phyloP scores from a whole-genome alignment of 257 asterid species.

The Fraxinus anomala region DNA sequence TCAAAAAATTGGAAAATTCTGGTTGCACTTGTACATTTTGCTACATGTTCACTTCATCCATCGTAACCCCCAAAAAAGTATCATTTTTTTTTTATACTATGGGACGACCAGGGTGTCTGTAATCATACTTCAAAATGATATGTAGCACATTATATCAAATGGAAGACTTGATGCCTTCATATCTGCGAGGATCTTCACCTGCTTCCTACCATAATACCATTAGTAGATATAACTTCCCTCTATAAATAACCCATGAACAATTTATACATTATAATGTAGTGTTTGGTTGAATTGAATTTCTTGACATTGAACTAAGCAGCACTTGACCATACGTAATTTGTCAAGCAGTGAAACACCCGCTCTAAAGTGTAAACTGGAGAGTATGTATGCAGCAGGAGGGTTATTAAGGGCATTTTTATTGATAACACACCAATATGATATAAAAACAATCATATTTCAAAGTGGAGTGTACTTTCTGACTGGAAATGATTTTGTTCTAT shows the following conservation, averaged over 20 bases:
- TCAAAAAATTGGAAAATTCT: no score
- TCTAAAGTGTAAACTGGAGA: not conserved
- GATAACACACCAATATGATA: not conserved
- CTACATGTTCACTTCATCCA: no score
- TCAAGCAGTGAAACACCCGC: not conserved
- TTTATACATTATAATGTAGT: not conserved
- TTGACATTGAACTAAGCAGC: not conserved
- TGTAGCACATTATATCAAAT: no score
- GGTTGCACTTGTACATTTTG: no score
- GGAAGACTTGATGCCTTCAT: not conserved
- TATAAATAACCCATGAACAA: not conserved
- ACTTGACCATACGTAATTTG: not conserved
- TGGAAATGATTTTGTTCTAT: not conserved
- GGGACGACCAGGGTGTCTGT: no score
- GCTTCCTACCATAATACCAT: not conserved
- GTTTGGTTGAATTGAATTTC: not conserved
- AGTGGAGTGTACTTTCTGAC: not conserved
- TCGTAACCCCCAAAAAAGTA: no score
- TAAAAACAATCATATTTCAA: not conserved
- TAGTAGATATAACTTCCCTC: not conserved
- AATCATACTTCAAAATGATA: no score
- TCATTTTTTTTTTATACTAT: no score
- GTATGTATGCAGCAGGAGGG: not conserved
- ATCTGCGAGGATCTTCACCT: not conserved
- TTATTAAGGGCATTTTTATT: not conserved